phyloP scores from a whole-genome alignment of 129 eudicot species.

The Chrysanthemum lavandulifolium region DNA sequence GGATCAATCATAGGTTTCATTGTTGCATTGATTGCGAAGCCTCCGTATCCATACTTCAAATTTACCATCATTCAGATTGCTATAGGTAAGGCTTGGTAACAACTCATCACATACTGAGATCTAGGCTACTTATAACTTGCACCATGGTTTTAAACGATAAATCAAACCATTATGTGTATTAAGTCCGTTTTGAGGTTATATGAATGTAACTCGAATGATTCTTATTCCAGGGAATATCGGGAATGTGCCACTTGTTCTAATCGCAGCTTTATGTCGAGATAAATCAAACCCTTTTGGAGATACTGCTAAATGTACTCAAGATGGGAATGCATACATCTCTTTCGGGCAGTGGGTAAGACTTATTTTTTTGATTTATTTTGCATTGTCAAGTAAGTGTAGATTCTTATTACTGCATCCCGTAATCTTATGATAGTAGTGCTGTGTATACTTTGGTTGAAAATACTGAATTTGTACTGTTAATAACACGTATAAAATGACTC shows the following conservation, averaged over 20 bases:
- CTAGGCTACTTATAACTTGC: neutral
- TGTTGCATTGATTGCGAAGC: slow-evolving; percentile 67
- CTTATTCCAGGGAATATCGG: slow-evolving; percentile 78
- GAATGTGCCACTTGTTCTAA: slow-evolving; percentile 90
- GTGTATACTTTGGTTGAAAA: too few relatives aligned
- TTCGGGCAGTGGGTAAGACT: slow-evolving; percentile 95
- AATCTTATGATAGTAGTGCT: too few relatives aligned
- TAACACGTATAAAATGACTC: neutral
- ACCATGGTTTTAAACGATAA: too few relatives aligned
- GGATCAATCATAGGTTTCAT: slow-evolving; percentile 87
- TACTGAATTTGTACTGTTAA: too few relatives aligned
- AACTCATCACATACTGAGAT: neutral
- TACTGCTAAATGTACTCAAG: slow-evolving; percentile 69
- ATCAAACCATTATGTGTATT: too few relatives aligned
- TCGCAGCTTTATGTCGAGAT: slow-evolving; percentile 95
- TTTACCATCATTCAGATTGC: slow-evolving; percentile 90
- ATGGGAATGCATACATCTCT: slow-evolving; percentile 96
- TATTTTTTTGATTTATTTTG: neutral
- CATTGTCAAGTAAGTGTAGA: too few relatives aligned
- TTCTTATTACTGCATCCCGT: too few relatives aligned
- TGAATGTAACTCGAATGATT: neutral
- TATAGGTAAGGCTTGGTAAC: slow-evolving; percentile 50
- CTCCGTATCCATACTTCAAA: slow-evolving; percentile 89
- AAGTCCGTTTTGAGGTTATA: too few relatives aligned
- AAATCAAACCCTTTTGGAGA: slow-evolving; percentile 90